phyloP scores from a whole-genome alignment of 768 basidiomycete genomes.

The Leccinellum luteum region DNA sequence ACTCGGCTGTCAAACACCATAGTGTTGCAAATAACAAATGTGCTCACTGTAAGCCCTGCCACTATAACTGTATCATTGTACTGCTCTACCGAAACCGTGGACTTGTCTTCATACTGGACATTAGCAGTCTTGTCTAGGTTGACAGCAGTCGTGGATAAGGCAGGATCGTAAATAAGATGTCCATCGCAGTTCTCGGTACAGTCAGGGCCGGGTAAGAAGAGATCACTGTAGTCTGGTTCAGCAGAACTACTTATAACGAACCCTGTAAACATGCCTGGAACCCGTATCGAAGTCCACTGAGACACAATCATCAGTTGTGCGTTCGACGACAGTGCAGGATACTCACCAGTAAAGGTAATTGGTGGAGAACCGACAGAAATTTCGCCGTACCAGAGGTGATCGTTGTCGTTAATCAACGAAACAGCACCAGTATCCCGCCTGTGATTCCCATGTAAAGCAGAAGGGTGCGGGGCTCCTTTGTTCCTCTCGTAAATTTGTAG shows the following conservation, averaged over 20 bases:
- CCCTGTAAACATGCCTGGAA: conserved; percentile 7
- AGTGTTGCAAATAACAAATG: background rate
- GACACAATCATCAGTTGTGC: background rate
- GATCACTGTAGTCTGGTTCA: conserved; percentile 13
- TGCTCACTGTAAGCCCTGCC: conserved; percentile 1
- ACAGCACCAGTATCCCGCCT: background rate
- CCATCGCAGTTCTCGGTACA: conserved; percentile 25
- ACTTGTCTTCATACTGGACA: background rate
- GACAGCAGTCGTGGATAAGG: conserved; percentile 3
- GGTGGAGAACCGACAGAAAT: conserved; percentile 8
- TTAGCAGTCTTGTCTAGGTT: background rate
- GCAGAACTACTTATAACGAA: background rate
- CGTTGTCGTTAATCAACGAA: background rate
- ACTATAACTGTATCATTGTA: conserved; percentile 5
- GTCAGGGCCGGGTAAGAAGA: conserved; percentile 24
- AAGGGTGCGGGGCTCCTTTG: background rate
- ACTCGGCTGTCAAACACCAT: background rate
- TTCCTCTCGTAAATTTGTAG: background rate
- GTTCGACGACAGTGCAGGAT: background rate
- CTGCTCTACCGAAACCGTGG: background rate
- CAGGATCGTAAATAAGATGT: conserved; percentile 33
- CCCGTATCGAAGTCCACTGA: background rate
- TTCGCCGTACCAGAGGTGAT: conserved; percentile 6
- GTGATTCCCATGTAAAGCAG: background rate
- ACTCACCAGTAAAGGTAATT: background rate